Conservation (phyloP, 768 basidiomycete genomes). For the Hirschioporus abietinus region DNA sequence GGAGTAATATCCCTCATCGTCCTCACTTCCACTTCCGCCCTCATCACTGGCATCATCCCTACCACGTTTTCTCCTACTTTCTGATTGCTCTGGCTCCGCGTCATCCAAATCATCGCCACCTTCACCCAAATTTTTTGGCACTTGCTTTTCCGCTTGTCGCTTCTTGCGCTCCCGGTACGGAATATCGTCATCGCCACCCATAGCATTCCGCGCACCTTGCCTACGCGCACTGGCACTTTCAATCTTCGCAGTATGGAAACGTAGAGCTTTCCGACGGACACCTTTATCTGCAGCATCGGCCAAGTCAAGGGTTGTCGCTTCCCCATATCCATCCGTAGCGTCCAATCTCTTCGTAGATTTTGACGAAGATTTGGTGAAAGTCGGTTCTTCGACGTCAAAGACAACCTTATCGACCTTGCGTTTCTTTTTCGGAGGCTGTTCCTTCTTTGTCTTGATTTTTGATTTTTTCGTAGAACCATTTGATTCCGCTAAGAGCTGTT, state of each 20-base stretch:
- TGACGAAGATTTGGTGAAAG: constrained; percentile 45
- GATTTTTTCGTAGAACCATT: constrained; percentile 16
- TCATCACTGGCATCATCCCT: constrained; percentile 33
- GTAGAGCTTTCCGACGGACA: constrained; percentile 73
- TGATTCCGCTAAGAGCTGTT: constrained; percentile 38
- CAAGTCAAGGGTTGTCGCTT: constrained; percentile 58
- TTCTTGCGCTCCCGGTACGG: constrained; percentile 78
- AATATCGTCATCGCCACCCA: constrained; percentile 93
- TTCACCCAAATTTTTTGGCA: constrained; percentile 38
- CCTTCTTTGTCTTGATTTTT: constrained; percentile 25
- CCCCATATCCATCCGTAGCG: constrained; percentile 58
- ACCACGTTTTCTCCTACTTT: constrained; percentile 22
- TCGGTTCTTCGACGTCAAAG: constrained; percentile 81
- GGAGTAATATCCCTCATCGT: constrained; percentile 82
- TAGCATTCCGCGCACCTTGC: constrained; percentile 62
- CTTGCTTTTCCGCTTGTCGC: constrained; percentile 51
- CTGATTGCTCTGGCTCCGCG: constrained; percentile 37
- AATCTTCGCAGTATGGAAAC: constrained; percentile 92
- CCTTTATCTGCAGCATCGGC: constrained; percentile 82
- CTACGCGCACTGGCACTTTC: constrained; percentile 75
- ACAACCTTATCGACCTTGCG: constrained; percentile 43
- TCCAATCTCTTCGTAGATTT: constrained; percentile 17
- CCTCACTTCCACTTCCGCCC: constrained; percentile 33
- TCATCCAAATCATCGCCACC: constrained; percentile 68
- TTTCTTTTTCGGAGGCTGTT: constrained; percentile 54